Evolutionary conservation across 2,329 filamentous ascomycete species (phyloP).

Genomic region (Aspergillus ustus): DNA sequence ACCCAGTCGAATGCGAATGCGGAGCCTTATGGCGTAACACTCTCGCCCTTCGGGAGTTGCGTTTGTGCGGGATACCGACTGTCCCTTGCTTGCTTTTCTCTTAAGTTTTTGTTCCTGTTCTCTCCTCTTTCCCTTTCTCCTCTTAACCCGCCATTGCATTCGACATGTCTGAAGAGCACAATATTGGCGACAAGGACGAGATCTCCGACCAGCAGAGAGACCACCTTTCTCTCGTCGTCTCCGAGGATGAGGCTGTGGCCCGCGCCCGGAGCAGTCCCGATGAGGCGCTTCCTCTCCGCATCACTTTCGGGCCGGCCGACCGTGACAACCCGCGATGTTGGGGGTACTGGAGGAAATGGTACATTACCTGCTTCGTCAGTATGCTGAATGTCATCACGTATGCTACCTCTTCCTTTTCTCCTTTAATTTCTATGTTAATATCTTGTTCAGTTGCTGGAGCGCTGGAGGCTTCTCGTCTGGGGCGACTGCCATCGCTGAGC

Average conservation of each 20-base stretch:
- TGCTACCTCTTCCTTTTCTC: neutral
- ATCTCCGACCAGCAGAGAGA: constrained; percentile 20
- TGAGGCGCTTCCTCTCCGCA: constrained; percentile 29
- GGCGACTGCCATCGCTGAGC: constrained; percentile 28
- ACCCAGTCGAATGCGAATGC: neutral
- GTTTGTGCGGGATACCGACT: no score
- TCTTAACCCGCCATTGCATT: neutral
- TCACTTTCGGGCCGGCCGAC: constrained; percentile 28
- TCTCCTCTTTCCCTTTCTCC: no score
- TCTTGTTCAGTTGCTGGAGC: constrained; percentile 28
- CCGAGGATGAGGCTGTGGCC: constrained; percentile 31
- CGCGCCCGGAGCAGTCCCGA: constrained; percentile 30
- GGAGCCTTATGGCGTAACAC: no score
- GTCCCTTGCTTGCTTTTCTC: no score
- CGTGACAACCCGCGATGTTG: constrained; percentile 48
- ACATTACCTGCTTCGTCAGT: constrained; percentile 47
- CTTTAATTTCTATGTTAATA: neutral
- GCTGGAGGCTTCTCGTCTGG: constrained; percentile 36
- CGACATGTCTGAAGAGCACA: constrained; percentile 7
- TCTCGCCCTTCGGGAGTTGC: no score
- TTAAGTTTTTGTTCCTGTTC: no score
- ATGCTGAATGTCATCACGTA: constrained; percentile 40
- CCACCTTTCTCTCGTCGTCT: constrained; percentile 21
- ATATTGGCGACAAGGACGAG: constrained; percentile 20
- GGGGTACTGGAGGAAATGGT: constrained; percentile 46